These are phyloP conservation scores for Cryptococcus sp. DNA, from an alignment of 1,284 basidiomycete genomes.

Conservation along the genomic window DNA sequence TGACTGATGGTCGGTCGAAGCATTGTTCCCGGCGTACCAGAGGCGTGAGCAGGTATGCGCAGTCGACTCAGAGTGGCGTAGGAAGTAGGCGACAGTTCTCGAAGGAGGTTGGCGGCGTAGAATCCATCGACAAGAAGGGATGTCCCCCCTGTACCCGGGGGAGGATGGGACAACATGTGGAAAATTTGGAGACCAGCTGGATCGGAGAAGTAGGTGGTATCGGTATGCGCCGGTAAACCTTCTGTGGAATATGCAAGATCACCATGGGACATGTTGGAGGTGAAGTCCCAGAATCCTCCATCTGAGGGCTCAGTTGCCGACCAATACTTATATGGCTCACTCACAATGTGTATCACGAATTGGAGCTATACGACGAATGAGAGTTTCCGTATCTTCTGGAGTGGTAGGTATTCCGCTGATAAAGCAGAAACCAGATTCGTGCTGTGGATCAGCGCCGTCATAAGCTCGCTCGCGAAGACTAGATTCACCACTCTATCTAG, in stretches of 20 bases:
- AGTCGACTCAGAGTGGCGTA: slow-evolving; percentile 69
- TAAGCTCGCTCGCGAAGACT: not conserved
- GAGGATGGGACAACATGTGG: slow-evolving; percentile 80
- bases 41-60: slow-evolving; percentile 78
- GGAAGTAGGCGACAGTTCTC: slow-evolving; percentile 65
- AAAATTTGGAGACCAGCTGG: slow-evolving; percentile 92
- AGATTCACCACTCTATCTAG: slow-evolving; percentile 69
- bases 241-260: slow-evolving; percentile 86
- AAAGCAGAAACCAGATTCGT: slow-evolving; percentile 85
- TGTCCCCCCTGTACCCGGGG: slow-evolving; percentile 71
- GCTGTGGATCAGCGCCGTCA: slow-evolving; percentile 49
- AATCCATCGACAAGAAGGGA: slow-evolving; percentile 94
- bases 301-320: slow-evolving; percentile 52
- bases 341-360: slow-evolving; percentile 91
- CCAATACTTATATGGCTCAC: slow-evolving; percentile 30
- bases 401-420: slow-evolving; percentile 75
- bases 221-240: slow-evolving; percentile 85
- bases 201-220: slow-evolving; percentile 92
- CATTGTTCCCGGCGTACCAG: slow-evolving; percentile 65
- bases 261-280: slow-evolving; percentile 81
- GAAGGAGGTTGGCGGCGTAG: slow-evolving; percentile 76
- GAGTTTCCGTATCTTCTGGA: slow-evolving; percentile 75
- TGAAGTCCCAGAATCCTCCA: slow-evolving; percentile 96
- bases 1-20: slow-evolving; percentile 58
- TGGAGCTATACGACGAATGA: slow-evolving; percentile 73